Conservation (phyloP, 352 stramenopile genomes). For the Phytophthora tentaculata region DNA sequence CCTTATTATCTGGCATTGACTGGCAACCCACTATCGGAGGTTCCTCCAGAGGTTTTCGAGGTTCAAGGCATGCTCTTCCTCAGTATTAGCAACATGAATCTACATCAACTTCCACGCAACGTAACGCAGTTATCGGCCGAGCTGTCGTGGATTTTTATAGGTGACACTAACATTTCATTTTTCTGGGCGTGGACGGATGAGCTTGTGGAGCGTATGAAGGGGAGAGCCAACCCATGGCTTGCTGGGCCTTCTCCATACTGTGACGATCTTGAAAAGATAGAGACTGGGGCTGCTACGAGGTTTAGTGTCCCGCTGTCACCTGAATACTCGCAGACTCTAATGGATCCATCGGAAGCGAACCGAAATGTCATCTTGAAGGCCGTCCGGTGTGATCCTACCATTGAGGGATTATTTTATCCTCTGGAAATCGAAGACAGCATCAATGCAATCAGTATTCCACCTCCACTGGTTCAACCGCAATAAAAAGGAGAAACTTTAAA, state of each 20-base stretch:
- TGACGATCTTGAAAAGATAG: conserved; percentile 22
- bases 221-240: conserved; percentile 5
- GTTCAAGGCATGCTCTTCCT: conserved; percentile 19
- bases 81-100: conserved; percentile 18
- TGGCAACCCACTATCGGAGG: conserved; percentile 27
- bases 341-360: conserved; percentile 26
- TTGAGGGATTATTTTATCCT: conserved; percentile 25
- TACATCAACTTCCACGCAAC: conserved; percentile 26
- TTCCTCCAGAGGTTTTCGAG: conserved; percentile 35
- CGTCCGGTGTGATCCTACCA: conserved; percentile 13
- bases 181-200: conserved; percentile 32
- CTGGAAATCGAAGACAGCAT: conserved; percentile 20
- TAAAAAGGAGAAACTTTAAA: neutral
- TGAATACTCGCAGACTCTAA: conserved; percentile 24
- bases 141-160: conserved; percentile 16
- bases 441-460: conserved; percentile 23
- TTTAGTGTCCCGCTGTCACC: conserved; percentile 21
- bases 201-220: conserved; percentile 16
- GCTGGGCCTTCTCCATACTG: conserved; percentile 17
- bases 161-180: conserved; percentile 23
- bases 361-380: conserved; percentile 4
- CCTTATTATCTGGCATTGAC: conserved; percentile 33
- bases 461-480: neutral
- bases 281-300: conserved; percentile 1
- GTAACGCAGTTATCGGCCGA: conserved; percentile 16